These are phyloP conservation scores for Asterochloris sp. DNA, from an alignment of 139 green algal genomes.

Conservation along the genomic window DNA sequence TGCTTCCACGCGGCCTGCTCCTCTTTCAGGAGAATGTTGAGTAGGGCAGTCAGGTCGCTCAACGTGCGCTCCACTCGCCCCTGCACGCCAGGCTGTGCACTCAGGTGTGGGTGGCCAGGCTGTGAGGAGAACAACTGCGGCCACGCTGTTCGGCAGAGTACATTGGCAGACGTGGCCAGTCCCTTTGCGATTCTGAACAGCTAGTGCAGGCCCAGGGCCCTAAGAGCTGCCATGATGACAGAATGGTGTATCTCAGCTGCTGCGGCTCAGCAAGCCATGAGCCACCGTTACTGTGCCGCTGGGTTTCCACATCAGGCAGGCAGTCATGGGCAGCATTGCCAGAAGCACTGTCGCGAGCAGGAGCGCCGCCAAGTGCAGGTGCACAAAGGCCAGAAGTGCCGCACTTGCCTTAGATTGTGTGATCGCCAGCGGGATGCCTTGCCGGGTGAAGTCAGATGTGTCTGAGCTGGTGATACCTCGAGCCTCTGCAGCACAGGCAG, in stretches of 20 bases:
- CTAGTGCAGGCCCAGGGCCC: not conserved
- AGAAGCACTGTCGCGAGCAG: no score
- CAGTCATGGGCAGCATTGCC: no score
- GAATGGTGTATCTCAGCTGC: not conserved
- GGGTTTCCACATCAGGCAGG: no score
- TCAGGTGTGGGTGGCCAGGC: not conserved
- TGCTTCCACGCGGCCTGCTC: slow-evolving; percentile 13
- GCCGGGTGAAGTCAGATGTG: no score
- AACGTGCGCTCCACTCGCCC: slow-evolving; percentile 12
- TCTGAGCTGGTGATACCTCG: no score
- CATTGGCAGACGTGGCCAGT: not conserved
- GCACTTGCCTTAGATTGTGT: no score
- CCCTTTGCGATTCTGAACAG: not conserved
- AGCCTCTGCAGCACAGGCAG: no score
- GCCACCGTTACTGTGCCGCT: no score
- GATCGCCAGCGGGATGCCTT: no score
- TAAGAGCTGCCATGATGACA: not conserved
- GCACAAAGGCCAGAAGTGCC: no score
- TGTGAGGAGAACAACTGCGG: not conserved
- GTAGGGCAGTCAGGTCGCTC: slow-evolving; percentile 8
- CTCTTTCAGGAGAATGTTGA: slow-evolving; percentile 10
- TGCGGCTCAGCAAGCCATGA: not conserved
- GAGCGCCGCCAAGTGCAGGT: no score
- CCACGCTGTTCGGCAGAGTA: not conserved
- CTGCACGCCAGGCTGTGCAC: not conserved